phyloP scores from a whole-genome alignment of 805 yeast species.

The Kodamaea neixiangensis region DNA sequence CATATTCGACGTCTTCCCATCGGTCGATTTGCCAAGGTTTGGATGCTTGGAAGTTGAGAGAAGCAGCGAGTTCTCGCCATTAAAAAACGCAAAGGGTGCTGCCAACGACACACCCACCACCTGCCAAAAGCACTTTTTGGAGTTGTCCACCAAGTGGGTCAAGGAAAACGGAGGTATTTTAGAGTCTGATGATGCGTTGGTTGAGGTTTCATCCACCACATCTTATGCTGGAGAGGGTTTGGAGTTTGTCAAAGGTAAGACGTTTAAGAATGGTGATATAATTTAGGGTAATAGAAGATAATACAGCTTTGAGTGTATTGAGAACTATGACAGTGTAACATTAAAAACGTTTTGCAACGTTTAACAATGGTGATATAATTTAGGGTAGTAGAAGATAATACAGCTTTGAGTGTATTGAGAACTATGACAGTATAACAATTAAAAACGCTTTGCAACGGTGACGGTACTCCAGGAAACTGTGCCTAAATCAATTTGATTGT shows the following conservation, averaged over 20 bases:
- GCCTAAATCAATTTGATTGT: not conserved
- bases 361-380: slow-evolving; percentile 33
- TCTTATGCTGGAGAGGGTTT: slow-evolving; percentile 79
- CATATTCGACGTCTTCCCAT: slow-evolving; percentile 92
- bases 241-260: slow-evolving; percentile 52
- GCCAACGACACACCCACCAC: slow-evolving; percentile 82
- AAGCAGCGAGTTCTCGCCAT: slow-evolving; percentile 84
- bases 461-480: not conserved
- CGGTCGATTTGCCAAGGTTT: slow-evolving; percentile 66
- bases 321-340: not conserved
- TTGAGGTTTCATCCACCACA: slow-evolving; percentile 77
- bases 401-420: not conserved
- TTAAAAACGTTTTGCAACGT: slow-evolving; percentile 12
- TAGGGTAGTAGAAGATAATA: slow-evolving; percentile 9
- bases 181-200: slow-evolving; percentile 42
- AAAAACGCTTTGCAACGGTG: not conserved
- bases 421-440: not conserved
- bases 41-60: slow-evolving; percentile 93
- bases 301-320: not conserved
- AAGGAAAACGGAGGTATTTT: slow-evolving; percentile 66
- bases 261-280: slow-evolving; percentile 34
- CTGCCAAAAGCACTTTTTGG: slow-evolving; percentile 64
- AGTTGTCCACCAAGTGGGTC: slow-evolving; percentile 76
- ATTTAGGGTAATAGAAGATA: slow-evolving; percentile 13
- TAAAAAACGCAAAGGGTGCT: slow-evolving; percentile 89